Conservation (phyloP, 208 protist genomes). For the Leishmania mexicana region DNA sequence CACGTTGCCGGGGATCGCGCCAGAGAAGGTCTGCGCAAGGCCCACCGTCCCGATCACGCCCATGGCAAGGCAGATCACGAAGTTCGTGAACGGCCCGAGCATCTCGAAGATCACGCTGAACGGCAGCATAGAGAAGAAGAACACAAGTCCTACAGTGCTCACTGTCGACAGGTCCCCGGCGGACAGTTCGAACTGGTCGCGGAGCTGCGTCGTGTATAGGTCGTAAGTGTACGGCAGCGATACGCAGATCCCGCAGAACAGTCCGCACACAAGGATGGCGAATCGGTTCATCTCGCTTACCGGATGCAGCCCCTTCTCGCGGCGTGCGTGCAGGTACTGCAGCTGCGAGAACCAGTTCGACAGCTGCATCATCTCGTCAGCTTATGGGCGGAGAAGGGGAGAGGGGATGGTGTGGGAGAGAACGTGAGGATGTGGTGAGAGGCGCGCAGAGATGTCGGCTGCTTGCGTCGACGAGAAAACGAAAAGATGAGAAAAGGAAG, state of each 20-base stretch:
- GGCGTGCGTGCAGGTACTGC: slow-evolving; percentile 32
- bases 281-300: slow-evolving; percentile 48
- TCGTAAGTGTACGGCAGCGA: slow-evolving; percentile 48
- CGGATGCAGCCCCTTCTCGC: slow-evolving; percentile 28
- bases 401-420: not conserved
- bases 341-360: slow-evolving; percentile 37
- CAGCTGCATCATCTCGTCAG: slow-evolving; percentile 11
- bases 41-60: slow-evolving; percentile 34
- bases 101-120: slow-evolving; percentile 42
- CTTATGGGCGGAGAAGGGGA: not conserved
- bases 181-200: slow-evolving; percentile 29
- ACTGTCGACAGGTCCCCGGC: slow-evolving; percentile 46
- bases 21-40: slow-evolving; percentile 37
- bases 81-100: slow-evolving; percentile 31
- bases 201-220: slow-evolving; percentile 41
- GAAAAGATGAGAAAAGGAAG: not conserved
- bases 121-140: slow-evolving; percentile 42
- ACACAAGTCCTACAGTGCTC: slow-evolving; percentile 47
- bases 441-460: not conserved
- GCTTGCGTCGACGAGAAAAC: not conserved
- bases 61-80: slow-evolving; percentile 27
- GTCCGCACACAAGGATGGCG: slow-evolving; percentile 42
- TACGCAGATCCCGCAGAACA: slow-evolving; percentile 50
- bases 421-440: not conserved
- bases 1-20: slow-evolving; percentile 31